Evolutionary conservation across 768 basidiomycete species (phyloP).

Genomic region (Trametes cingulata): DNA sequence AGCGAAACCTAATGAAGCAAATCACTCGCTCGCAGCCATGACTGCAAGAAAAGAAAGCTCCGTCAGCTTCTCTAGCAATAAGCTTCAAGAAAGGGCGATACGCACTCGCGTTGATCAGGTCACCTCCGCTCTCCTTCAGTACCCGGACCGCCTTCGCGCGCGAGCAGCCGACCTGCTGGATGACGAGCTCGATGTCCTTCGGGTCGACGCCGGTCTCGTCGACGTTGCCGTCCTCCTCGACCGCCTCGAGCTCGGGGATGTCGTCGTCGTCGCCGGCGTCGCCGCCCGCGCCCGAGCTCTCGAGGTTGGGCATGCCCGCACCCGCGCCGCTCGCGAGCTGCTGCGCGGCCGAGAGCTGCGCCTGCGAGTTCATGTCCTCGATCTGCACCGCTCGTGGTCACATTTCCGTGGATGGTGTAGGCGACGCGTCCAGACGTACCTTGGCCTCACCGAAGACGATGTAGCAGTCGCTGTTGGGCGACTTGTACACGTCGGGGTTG

Average conservation of each 20-base stretch:
- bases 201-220: constrained; percentile 90
- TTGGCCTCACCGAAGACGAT: constrained; percentile 99
- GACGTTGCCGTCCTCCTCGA: constrained; percentile 77
- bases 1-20: constrained; percentile 33
- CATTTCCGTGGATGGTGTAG: not conserved
- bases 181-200: constrained; percentile 94
- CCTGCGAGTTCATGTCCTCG: constrained; percentile 84
- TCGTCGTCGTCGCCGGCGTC: constrained; percentile 72
- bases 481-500: constrained; percentile 97
- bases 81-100: constrained; percentile 29
- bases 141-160: constrained; percentile 90
- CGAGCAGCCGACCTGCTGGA: constrained; percentile 86
- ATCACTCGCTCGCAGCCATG: constrained; percentile 88
- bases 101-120: constrained; percentile 96
- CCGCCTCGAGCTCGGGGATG: constrained; percentile 79
- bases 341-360: constrained; percentile 76
- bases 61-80: constrained; percentile 9
- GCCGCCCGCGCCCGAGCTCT: constrained; percentile 51
- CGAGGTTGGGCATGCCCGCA: constrained; percentile 46
- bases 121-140: constrained; percentile 89
- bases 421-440: constrained; percentile 39
- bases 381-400: constrained; percentile 45
- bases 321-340: constrained; percentile 63
- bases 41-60: constrained; percentile 48
- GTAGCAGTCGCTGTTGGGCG: constrained; percentile 95